A percentile compares a stretch with the other conserved stretches of the same genome.
These are phyloP conservation scores for Candida dubliniensis DNA, from an alignment of 1,139 yeast genomes.

Conservation along the genomic window DNA sequence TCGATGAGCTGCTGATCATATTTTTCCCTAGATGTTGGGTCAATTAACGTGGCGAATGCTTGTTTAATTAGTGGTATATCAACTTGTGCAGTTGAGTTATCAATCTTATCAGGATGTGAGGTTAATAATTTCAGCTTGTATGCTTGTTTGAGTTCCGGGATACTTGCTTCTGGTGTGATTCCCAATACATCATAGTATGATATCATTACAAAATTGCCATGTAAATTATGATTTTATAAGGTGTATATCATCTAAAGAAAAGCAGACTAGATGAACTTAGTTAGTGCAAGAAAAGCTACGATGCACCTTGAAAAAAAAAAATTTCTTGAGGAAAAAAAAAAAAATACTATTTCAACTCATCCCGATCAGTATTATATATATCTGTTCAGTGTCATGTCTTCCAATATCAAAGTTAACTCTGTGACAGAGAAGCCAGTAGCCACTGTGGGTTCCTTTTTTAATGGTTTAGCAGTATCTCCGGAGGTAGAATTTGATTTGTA, in stretches of 20 bases:
- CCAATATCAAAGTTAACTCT: constrained; percentile 11
- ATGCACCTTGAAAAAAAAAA: no score
- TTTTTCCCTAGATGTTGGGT: constrained; percentile 34
- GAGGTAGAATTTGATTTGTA: constrained; percentile 64
- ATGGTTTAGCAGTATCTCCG: constrained; percentile 66
- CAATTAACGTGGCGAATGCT: constrained; percentile 59
- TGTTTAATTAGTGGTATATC: constrained; percentile 47
- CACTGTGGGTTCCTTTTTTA: constrained; percentile 63
- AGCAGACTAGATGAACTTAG: no score
- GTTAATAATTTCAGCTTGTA: constrained; percentile 58
- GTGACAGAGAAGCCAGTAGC: constrained; percentile 32
- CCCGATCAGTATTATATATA: not conserved
- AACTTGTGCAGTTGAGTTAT: constrained; percentile 11
- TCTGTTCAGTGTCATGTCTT: constrained; percentile 3
- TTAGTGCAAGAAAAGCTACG: no score
- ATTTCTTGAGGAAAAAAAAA: constrained; percentile 3
- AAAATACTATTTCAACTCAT: constrained; percentile 1
- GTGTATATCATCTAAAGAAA: no score
- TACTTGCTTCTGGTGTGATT: constrained; percentile 21
- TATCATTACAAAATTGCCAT: constrained; percentile 8
- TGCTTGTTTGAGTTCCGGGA: constrained; percentile 53
- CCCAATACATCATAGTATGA: constrained; percentile 57
- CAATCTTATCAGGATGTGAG: constrained; percentile 75
- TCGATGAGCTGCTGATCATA: constrained; percentile 51
- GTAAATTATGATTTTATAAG: no score